Evolutionary conservation across 1,284 basidiomycete genomes (phyloP), one percentile per base, ranked within the genome.

Genomic region (Neolentinus lepideus): DNA sequence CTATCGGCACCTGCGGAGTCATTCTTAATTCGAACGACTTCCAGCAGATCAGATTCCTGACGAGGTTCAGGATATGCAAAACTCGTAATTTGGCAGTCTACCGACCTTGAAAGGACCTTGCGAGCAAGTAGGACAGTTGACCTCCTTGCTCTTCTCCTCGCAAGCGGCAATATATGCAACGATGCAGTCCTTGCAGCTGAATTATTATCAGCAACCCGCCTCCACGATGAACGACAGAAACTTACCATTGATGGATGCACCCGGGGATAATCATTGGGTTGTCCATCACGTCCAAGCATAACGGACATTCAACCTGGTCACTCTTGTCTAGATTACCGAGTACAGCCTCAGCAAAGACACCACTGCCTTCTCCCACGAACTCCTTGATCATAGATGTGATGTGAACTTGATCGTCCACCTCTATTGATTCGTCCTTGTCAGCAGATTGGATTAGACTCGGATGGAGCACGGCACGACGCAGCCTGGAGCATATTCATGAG

Each of bases 381-480:
- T 77, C 72, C 21, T 81, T 76, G 57, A 91, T 83, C 57, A 92
- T 70, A 26, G 82, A 75, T 47, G 86, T 79, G 24, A 90, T 72
- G 57, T 82, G 76, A n/a, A 85, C 67, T 24, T 66, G 66, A 3
- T 75, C 78, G 53, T 76, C 75, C 4, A 67, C 71, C 8, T 77
- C 70, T 11, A 75, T 68, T 2, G 69, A 69, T 9, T 72, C 69
- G 35, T 75, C 69, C 43, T 81, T 77, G 21, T 79, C 73, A 8
- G 70, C 68, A 21, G 78, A 76, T 0, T 84, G 70, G 10, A 94
- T 90, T 3, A 95, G 80, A 60, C 81, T 79, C 0, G 92, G 90
- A 65, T 94, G 92, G 27, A 94, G 77, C 1, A 94, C 92, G 11
- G 92, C 92, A 54, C 92, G 89, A 35, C 92, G 88, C 51, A 95